A percentile compares a stretch with the other conserved stretches of the same genome.
Conservation (phyloP, 495 filamentous ascomycete species). For the Tuber calosporum region DNA sequence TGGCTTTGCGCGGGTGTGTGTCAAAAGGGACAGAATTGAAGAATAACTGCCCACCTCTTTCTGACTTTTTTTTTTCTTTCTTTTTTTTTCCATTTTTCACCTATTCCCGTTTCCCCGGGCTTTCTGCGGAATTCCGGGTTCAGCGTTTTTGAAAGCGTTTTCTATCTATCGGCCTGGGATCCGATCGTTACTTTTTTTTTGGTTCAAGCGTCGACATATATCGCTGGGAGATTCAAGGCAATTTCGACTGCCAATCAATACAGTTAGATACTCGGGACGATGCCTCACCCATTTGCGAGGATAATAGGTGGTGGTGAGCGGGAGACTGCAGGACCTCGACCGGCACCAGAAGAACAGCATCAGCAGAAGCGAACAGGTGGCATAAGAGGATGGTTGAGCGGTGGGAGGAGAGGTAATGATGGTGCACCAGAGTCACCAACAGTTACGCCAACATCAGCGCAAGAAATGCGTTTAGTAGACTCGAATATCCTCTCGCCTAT, state of each 20-base stretch:
- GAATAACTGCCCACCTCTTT: not conserved
- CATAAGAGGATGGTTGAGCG: constrained; percentile 27
- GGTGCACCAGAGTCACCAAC: constrained; percentile 18
- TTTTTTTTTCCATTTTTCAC: not conserved
- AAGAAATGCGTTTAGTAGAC: constrained; percentile 30
- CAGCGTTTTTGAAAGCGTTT: not conserved
- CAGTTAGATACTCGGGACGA: not conserved
- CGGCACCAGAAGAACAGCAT: not conserved
- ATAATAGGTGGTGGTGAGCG: constrained; percentile 15
- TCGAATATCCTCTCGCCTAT: constrained; percentile 24
- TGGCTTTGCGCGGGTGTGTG: not conserved
- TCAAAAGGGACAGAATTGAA: not conserved
- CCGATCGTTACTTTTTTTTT: constrained; percentile 9
- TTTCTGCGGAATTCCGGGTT: not conserved
- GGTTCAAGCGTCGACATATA: constrained; percentile 8
- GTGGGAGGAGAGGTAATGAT: constrained; percentile 22
- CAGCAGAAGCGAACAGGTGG: constrained; percentile 3
- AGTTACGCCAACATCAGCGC: not conserved
- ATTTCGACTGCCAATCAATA: constrained; percentile 10
- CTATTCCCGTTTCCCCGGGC: not conserved
- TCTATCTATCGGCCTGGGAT: not conserved
- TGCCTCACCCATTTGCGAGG: constrained; percentile 27
- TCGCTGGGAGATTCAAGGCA: constrained; percentile 6
- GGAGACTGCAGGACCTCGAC: not conserved
- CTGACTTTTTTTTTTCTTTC: not conserved